Evolutionary conservation across 2,329 filamentous ascomycete species (phyloP).

Genomic region (Alternaria brassicicola): DNA sequence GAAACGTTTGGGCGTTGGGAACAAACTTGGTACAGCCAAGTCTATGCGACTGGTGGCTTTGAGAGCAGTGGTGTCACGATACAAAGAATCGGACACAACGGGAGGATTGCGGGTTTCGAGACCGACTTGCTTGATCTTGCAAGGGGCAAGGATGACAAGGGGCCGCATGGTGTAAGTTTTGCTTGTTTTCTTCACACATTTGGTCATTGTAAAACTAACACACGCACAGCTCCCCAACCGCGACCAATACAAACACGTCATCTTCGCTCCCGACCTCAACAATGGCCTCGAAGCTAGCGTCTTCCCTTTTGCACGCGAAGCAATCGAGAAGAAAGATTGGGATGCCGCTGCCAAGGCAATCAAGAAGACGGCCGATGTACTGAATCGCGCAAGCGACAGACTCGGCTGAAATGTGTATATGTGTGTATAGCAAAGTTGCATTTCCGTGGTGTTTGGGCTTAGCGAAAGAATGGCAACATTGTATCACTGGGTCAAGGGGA

Average conservation of each 20-base stretch:
- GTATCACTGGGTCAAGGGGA: not conserved
- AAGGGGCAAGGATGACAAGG: constrained; percentile 52
- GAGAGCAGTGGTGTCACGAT: constrained; percentile 73
- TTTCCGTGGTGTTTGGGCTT: not conserved
- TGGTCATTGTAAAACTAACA: not conserved
- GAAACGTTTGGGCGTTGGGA: constrained; percentile 77
- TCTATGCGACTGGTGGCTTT: constrained; percentile 74
- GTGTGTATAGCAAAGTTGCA: constrained; percentile 1
- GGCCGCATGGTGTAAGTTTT: constrained; percentile 67
- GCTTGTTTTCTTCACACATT: not conserved
- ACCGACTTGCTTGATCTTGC: constrained; percentile 79
- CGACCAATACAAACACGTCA: constrained; percentile 90
- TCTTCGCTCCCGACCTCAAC: constrained; percentile 85
- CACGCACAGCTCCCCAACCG: constrained; percentile 69
- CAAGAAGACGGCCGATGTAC: constrained; percentile 71
- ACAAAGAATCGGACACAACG: constrained; percentile 77
- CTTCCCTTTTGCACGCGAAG: constrained; percentile 86
- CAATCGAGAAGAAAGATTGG: constrained; percentile 75
- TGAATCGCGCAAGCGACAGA: constrained; percentile 65
- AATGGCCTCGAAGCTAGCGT: constrained; percentile 67
- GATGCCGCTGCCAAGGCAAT: constrained; percentile 69
- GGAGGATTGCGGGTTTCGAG: constrained; percentile 80
- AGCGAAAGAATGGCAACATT: not conserved
- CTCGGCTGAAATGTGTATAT: constrained; percentile 34
- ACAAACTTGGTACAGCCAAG: constrained; percentile 72